phyloP scores from a whole-genome alignment of 805 yeast species.

The Candida vartiovaarae region DNA sequence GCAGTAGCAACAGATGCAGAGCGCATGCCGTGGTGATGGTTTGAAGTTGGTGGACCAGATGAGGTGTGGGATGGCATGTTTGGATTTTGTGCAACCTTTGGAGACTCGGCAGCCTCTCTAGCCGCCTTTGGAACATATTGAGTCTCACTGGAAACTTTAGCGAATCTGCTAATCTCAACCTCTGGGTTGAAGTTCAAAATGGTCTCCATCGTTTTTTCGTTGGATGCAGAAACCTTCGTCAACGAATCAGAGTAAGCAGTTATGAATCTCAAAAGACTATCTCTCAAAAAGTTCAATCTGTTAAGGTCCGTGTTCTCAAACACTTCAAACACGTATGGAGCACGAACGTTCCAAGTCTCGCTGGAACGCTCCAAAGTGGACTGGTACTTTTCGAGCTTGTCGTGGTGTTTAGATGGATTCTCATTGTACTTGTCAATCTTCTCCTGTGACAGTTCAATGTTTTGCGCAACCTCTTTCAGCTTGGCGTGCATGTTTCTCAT shows the following conservation, averaged over 20 bases:
- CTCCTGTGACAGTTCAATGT: conserved; percentile 33
- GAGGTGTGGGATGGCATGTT: neutral
- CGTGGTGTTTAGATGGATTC: conserved; percentile 17
- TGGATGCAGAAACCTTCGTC: conserved; percentile 35
- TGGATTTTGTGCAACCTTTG: conserved; percentile 6
- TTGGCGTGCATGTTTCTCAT: conserved; percentile 39
- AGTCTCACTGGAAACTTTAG: conserved; percentile 31
- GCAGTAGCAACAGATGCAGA: conserved; percentile 16
- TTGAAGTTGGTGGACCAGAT: conserved; percentile 1
- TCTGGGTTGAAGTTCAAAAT: conserved; percentile 57
- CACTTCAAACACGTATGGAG: conserved; percentile 68
- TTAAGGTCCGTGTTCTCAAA: conserved; percentile 66
- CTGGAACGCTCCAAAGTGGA: conserved; percentile 38
- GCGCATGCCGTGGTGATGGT: conserved; percentile 4
- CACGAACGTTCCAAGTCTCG: conserved; percentile 67
- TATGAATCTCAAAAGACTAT: conserved; percentile 57
- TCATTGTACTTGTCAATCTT: conserved; percentile 31
- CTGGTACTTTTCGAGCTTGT: conserved; percentile 28
- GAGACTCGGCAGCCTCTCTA: conserved; percentile 24
- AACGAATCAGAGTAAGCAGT: conserved; percentile 51
- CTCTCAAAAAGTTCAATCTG: conserved; percentile 57
- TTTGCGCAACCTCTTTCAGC: conserved; percentile 36
- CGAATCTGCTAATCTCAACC: conserved; percentile 52
- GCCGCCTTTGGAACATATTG: conserved; percentile 20
- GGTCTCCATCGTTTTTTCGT: conserved; percentile 61